Evolutionary conservation across 345 rosid species (phyloP), one percentile per base, ranked within the genome.

Genomic region (Populus alba): DNA sequence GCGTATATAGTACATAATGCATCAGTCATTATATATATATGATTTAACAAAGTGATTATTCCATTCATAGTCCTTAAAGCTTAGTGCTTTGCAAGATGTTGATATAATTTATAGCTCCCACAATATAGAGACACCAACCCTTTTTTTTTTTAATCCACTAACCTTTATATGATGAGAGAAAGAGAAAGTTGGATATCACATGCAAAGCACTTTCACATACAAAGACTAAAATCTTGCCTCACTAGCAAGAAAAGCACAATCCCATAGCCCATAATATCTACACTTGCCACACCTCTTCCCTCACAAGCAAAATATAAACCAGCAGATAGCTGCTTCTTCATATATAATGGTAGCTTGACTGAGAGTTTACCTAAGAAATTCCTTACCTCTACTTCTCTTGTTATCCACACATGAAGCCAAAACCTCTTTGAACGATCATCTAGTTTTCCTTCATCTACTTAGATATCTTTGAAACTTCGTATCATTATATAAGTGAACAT

Each of bases 181-280:
- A 79, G 43, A 76, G 72, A 82, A 79, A 82, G 82, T 75, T 53
- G 73, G 29, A 59, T 57, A 86, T 89, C 94, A 91, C 95, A 88
- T 91, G 92, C 87, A 82, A 83, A 70, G 86, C 88, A 87, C 93
- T 88, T 89, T 84, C 82, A 75, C 87, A 76, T 74, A 61, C 70
- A 83, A 84, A 79, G 81, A 67, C 73, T 37, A 63, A 77, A 66
- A 76, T 78, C 84, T 91, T 81, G 86, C 91, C 95, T 89, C 89
- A 71, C 82, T 79, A 70, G 66, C 90, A 90, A 83, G 97, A 83
- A 91, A 91, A 89, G 97, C 89, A 93, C 87, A 87, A 81, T 55
- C 81, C 87, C 66, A 39, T 63, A 53, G 43, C 41, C 63, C 78
- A 62, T 77, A 74, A 74, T 68, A 79, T 73, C 83, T 47, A 20